Base-by-base conservation (phyloP, 1,139 yeast genomes). In the Suhomyces coccinellae region DNA sequence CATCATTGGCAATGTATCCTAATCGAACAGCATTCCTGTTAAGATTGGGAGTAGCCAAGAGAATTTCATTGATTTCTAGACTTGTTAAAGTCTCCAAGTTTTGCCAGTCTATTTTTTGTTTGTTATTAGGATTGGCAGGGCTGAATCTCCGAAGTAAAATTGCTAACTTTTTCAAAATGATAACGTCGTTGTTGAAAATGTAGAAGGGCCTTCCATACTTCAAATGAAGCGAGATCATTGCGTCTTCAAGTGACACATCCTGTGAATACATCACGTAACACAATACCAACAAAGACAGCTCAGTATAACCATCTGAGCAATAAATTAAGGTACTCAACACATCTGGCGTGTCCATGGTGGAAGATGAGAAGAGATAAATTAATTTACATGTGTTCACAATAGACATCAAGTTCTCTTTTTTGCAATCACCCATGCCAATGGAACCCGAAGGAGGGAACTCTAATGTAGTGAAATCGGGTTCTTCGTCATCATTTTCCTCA, bases 291-390 rank as follows among this genome's bases (percentile, higher is more conserved):
- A 91, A 72, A 5, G 96, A 83, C 49, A 91, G 86, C 60, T 91
- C 97, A 0, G 97, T 89, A 63, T 90, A 91, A 0, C 98, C 98
- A 66, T 91, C 97, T 4, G 87, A 80, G 59, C 97, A 90, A 60
- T 84, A 85, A 13, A 90, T 71, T 50, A 91, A 63, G 2, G 75
- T 60, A 5, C 77, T 54, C 36, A 53, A 47, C n/a, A 70, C 57
- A 31, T 55, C 57, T 0, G 57, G 48, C 13, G 59, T 57, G 10
- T 50, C 40, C 1, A 62, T 51, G 33, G 73, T 65, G 16, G 65
- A 56, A 0, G 67, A 60, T 11, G 71, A 64, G 46, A 67, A 71
- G 31, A 71, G 62, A 55, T 80, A 79, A 6, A 84, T 59, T 44
- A 83, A 62, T 54, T 82, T 85, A 63, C 91, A 85, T 6, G 82